Evolutionary conservation across 2,329 filamentous ascomycete genomes (phyloP).

Genomic region (Alternaria hordeiaustralica): DNA sequence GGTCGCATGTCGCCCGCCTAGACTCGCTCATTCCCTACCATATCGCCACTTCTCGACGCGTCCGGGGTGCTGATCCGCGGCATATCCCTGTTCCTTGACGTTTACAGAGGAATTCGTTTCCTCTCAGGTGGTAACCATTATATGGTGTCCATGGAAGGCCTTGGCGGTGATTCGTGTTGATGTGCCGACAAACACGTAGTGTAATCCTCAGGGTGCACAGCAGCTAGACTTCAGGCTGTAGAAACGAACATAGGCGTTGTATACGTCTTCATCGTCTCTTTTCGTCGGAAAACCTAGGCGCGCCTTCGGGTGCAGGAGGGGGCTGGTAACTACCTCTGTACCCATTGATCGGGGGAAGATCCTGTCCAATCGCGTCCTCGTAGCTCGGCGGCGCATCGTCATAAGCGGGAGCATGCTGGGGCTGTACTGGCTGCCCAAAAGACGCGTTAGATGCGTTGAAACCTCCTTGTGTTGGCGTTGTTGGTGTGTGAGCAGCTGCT

Average conservation of each 20-base stretch:
- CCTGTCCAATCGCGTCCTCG: slow-evolving; percentile 86
- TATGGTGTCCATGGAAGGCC: not conserved
- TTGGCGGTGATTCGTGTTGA: not conserved
- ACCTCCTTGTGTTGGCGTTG: slow-evolving; percentile 30
- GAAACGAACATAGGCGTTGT: not conserved
- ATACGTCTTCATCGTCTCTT: slow-evolving; percentile 38
- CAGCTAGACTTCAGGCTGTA: not conserved
- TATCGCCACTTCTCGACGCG: not conserved
- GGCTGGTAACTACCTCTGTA: slow-evolving; percentile 70
- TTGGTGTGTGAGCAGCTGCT: slow-evolving; percentile 30
- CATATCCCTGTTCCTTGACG: not conserved
- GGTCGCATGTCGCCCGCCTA: slow-evolving; percentile 3
- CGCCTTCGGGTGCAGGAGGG: slow-evolving; percentile 48
- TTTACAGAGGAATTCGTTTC: not conserved
- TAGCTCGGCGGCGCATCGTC: slow-evolving; percentile 94
- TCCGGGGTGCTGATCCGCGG: not conserved
- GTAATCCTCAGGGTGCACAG: not conserved
- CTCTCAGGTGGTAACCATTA: not conserved
- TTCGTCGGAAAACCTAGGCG: slow-evolving; percentile 46
- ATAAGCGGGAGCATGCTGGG: slow-evolving; percentile 51
- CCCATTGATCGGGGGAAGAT: slow-evolving; percentile 75
- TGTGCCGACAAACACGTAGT: not conserved
- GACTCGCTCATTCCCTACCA: not conserved
- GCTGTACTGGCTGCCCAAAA: slow-evolving; percentile 26
- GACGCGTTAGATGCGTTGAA: slow-evolving; percentile 25